A percentile compares a stretch with the other conserved stretches of the same genome.
phyloP scores from a whole-genome alignment of 192 early-diverging fungal species.

The Gryganskiella cystojenkinii region DNA sequence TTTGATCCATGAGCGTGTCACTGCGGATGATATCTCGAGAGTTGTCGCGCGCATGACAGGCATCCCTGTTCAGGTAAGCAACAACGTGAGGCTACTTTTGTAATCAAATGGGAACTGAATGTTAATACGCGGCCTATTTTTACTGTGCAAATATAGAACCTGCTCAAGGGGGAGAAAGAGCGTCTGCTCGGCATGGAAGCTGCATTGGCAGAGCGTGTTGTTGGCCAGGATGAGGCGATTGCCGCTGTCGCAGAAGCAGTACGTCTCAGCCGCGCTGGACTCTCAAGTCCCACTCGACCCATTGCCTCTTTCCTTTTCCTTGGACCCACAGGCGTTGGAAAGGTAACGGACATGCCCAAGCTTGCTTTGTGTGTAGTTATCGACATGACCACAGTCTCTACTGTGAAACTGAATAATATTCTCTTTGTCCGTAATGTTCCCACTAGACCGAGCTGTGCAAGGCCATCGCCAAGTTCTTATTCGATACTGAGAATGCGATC shows the following conservation, averaged over 20 bases:
- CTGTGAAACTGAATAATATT: too few relatives aligned
- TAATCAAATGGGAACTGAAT: not conserved
- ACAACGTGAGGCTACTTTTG: not conserved
- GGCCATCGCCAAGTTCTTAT: constrained; percentile 79
- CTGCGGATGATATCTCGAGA: constrained; percentile 78
- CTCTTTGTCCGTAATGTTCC: not conserved
- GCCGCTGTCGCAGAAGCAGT: constrained; percentile 77
- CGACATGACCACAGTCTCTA: too few relatives aligned
- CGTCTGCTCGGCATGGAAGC: constrained; percentile 81
- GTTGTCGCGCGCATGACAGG: constrained; percentile 82
- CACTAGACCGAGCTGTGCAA: constrained; percentile 76
- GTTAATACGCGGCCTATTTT: not conserved
- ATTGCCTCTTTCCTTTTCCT: constrained; percentile 86
- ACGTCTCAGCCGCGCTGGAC: constrained; percentile 79
- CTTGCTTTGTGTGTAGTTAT: too few relatives aligned
- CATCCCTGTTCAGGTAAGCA: constrained; percentile 76
- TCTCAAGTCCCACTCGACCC: constrained; percentile 77
- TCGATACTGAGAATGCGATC: constrained; percentile 77
- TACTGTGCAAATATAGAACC: constrained; percentile 36
- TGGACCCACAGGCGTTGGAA: constrained; percentile 87
- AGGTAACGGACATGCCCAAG: constrained; percentile 55
- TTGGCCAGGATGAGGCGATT: constrained; percentile 81
- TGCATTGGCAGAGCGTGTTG: constrained; percentile 63
- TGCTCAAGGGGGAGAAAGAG: constrained; percentile 76
- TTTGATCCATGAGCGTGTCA: constrained; percentile 84